Base-by-base conservation (phyloP, 73 alveolate genomes). In the Symbiodinium pilosum region DNA sequence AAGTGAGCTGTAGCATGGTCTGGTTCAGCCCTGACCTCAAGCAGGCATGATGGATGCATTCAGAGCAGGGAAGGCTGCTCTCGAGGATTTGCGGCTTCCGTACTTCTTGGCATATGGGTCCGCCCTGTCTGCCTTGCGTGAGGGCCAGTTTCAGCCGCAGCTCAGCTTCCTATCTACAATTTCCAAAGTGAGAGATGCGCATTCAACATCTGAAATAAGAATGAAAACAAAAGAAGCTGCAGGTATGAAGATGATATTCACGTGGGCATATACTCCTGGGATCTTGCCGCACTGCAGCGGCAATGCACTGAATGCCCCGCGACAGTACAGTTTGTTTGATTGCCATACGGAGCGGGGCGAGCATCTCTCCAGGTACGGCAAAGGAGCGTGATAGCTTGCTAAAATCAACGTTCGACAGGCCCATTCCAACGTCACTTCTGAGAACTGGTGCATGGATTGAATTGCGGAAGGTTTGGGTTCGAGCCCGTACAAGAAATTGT, bases 11-110 rank as follows among this genome's bases (percentile, higher is more conserved):
- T 47, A 47, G 6, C 59, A 9, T 47, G 59, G 59, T n/a, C n/a
- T n/a, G n/a, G n/a, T n/a, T n/a, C n/a, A n/a, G n/a, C n/a, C n/a
- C n/a, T n/a, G n/a, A n/a, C n/a, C n/a, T n/a, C n/a, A 21, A 1
- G 54, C 75, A 91, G 97, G 97, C 52, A 91, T 91, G 97, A 91
- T 91, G 97, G 97, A 91, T n/a, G 97, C 97, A 43, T 91, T 91
- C 97, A 59, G 32, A 6, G 87, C 97, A 1, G 97, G 97, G 36
- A 91, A 91, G 85, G 54, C 43, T 32, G 97, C 97, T 43, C 54
- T 91, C 28, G 97, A 91, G 97, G 97, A 39, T 30, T 28, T 91
- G 77, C 87, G 97, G 16, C 24, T 91, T 39, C 97, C 97, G 24
- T 91, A 91, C 97, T 91, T 91, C 52, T 28, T 91, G 41, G 97